A percentile compares a stretch with the other conserved stretches of the same genome.
phyloP scores from a whole-genome alignment of 2,329 filamentous ascomycete species.

The Venturiaceae sp. region DNA sequence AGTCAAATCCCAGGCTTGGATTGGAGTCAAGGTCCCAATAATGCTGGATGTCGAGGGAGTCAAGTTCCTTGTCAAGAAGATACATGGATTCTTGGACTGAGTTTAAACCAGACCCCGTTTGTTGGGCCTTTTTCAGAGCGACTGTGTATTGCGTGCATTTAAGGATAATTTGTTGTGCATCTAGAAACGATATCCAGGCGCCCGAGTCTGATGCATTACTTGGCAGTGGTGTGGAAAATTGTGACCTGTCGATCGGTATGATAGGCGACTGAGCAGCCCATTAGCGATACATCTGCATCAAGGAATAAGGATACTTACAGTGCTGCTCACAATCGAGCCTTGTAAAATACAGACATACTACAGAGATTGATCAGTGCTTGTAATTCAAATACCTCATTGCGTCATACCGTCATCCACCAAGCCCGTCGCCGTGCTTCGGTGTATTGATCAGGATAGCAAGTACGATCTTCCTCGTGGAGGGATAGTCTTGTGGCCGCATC shows the following conservation, averaged over 20 bases:
- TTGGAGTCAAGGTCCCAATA: conserved; percentile 4
- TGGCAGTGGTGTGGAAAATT: conserved; percentile 22
- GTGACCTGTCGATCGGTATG: conserved; percentile 17
- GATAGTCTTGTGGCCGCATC: conserved; percentile 36
- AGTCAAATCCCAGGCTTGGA: conserved; percentile 26
- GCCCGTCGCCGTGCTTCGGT: conserved; percentile 36
- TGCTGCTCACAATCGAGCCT: conserved; percentile 40
- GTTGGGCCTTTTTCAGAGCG: conserved; percentile 34
- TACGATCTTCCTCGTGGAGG: conserved; percentile 28
- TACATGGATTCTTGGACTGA: conserved; percentile 8
- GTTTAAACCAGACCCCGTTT: conserved; percentile 27
- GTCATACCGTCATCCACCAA: conserved; percentile 44
- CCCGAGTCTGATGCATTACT: conserved; percentile 27
- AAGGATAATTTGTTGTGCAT: conserved; percentile 39
- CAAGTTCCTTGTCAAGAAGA: background rate
- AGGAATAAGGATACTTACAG: background rate
- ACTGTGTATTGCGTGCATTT: conserved; percentile 39
- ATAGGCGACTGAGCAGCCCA: conserved; percentile 26
- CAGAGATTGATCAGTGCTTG: background rate
- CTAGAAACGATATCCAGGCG: conserved; percentile 35
- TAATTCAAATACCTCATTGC: background rate
- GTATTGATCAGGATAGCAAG: conserved; percentile 26
- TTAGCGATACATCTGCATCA: conserved; percentile 23
- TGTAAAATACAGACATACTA: conserved; percentile 42
- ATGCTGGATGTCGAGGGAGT: background rate